Conservation (phyloP, 306 rosid genomes). For the Casuarina equisetifolia region DNA sequence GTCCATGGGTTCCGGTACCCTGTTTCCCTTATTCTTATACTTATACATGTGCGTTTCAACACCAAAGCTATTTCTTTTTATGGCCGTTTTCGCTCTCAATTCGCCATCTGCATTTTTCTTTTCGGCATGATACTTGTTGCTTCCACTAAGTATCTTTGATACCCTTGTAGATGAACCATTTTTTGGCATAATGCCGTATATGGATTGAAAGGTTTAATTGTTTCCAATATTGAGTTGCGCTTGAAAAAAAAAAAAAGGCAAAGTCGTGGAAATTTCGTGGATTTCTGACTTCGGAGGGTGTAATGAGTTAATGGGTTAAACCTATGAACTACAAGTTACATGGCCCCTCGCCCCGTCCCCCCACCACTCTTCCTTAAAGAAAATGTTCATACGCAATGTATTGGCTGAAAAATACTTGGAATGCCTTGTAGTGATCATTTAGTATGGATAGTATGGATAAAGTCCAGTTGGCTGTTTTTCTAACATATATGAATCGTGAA, state of each 20-base stretch:
- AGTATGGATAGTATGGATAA: neutral
- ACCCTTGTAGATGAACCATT: neutral
- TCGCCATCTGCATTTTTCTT: neutral
- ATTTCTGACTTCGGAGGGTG: neutral
- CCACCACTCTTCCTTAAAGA: too few relatives aligned
- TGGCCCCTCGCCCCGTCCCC: too few relatives aligned
- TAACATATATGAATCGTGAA: neutral
- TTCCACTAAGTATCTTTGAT: neutral
- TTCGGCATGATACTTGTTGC: too few relatives aligned
- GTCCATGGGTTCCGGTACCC: constrained; percentile 79
- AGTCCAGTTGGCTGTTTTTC: neutral
- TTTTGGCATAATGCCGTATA: neutral
- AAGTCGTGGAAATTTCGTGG: neutral
- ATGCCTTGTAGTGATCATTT: neutral
- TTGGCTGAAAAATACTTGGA: neutral
- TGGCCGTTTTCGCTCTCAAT: too few relatives aligned
- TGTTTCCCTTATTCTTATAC: neutral
- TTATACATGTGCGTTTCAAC: neutral
- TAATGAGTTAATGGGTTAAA: neutral
- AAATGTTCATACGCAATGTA: neutral
- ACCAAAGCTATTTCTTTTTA: neutral
- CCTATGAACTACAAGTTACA: too few relatives aligned
- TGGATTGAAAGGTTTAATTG: neutral
- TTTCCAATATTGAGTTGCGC: neutral
- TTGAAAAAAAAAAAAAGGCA: neutral